Evolutionary conservation across 768 basidiomycete genomes (phyloP).

Genomic region (Lactarius hengduanensis): DNA sequence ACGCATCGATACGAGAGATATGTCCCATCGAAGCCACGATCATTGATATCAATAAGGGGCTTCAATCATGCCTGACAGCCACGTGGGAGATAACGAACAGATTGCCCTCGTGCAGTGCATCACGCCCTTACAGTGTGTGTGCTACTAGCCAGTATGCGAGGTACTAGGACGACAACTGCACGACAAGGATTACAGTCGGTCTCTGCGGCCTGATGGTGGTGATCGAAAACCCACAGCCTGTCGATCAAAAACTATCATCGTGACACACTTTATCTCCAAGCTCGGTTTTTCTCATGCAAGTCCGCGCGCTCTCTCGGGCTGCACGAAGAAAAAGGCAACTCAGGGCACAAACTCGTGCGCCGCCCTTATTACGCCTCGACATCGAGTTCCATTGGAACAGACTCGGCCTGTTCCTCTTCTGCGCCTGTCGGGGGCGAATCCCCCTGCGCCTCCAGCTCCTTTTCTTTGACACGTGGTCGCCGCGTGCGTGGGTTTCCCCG

Average conservation of each 20-base stretch:
- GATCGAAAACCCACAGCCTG: constrained; percentile 2
- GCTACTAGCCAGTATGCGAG: background rate
- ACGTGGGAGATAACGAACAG: background rate
- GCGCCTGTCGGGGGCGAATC: constrained; percentile 22
- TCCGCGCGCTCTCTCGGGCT: background rate
- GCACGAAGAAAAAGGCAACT: background rate
- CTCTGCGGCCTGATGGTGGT: background rate
- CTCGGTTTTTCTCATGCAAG: background rate
- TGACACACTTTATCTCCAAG: background rate
- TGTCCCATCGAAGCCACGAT: constrained; percentile 1
- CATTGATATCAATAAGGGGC: constrained; percentile 13
- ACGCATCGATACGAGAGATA: background rate
- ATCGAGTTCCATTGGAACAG: constrained; percentile 41
- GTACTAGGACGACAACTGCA: constrained; percentile 15
- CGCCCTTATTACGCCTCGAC: constrained; percentile 33
- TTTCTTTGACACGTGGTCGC: constrained; percentile 22
- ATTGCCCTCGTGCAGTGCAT: background rate
- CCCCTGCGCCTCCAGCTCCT: constrained; percentile 6
- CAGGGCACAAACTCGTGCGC: background rate
- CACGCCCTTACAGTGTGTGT: constrained; percentile 1
- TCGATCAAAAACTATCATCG: background rate
- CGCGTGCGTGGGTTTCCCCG: constrained; percentile 9
- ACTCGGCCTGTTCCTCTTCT: constrained; percentile 28
- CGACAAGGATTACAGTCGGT: constrained; percentile 3
- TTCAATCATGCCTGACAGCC: background rate